phyloP scores from a whole-genome alignment of 2,329 filamentous ascomycete genomes.

The Diaporthe ilicicola region DNA sequence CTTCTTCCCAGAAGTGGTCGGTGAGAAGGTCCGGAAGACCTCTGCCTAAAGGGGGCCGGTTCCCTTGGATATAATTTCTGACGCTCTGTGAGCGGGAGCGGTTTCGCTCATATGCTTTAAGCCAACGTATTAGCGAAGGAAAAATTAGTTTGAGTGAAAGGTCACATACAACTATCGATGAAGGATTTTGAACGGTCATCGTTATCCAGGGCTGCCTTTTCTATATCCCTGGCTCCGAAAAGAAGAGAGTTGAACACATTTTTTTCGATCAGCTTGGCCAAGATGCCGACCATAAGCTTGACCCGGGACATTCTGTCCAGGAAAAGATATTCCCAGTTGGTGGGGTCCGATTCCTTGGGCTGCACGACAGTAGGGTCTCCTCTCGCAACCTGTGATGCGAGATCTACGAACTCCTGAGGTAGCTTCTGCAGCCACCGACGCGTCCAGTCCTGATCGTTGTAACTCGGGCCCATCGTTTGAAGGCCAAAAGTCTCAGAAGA shows the following conservation, averaged over 20 bases:
- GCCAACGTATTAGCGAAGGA: not conserved
- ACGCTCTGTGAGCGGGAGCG: slow-evolving; percentile 39
- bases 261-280: slow-evolving; percentile 49
- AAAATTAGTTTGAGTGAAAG: not conserved
- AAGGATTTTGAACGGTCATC: slow-evolving; percentile 11
- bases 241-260: slow-evolving; percentile 49
- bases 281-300: slow-evolving; percentile 46
- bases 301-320: slow-evolving; percentile 20
- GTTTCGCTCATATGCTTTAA: slow-evolving; percentile 48
- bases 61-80: slow-evolving; percentile 17
- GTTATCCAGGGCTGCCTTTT: slow-evolving; percentile 40
- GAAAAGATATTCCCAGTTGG: slow-evolving; percentile 30
- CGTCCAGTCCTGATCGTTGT: slow-evolving; percentile 20
- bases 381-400: slow-evolving; percentile 29
- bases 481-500: slow-evolving; percentile 27
- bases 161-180: slow-evolving; percentile 18
- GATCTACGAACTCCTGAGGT: slow-evolving; percentile 26
- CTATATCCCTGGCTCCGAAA: slow-evolving; percentile 47
- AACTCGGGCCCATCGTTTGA: not conserved
- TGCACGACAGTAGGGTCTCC: slow-evolving; percentile 20
- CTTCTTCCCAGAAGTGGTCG: slow-evolving; percentile 46
- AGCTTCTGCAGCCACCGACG: slow-evolving; percentile 21
- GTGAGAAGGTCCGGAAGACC: slow-evolving; percentile 39
- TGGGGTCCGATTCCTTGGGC: not conserved
- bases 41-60: slow-evolving; percentile 35